Base-by-base conservation (phyloP, 2,329 filamentous ascomycete species). In the Arthrobotrys iridis region DNA sequence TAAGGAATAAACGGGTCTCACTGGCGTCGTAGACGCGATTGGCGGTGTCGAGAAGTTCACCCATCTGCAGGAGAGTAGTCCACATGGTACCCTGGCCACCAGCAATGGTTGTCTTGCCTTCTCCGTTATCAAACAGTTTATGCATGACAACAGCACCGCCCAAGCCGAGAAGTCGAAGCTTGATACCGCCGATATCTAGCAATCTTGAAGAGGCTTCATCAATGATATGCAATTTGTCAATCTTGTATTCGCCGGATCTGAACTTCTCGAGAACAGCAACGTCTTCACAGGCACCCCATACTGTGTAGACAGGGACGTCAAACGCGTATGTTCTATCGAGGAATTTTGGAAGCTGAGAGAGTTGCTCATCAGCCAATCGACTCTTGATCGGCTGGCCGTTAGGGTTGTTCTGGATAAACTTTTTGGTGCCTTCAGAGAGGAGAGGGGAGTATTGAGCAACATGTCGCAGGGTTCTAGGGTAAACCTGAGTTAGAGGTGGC, bases 21-120 rank as follows among this genome's bases (percentile, higher is more conserved):
- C 94, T 97, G 1, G 95, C 95, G 81, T 99, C 95, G 83, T 98
- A 99, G 73, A 99, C 95, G 79, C 95, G 92, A 83, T 97, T 97
- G 15, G 95, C 95, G 2, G 96, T 99, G 82, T 99, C 95, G 63
- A 99, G 93, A 57, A 99, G 86, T 84, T 99, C 95, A 62, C 95
- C 95, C 91, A 99, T 99, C 84, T 99, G 95, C 78, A 99, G 84
- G 28, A 99, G 85, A 4, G 95, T 99, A 5, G 95, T 99, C 95
- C 95, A 99, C 95, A 99, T 99, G 48, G 95, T 99, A 77, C 95
- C 95, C 83, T 99, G 95, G 18, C 95, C 95, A 81, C 95, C 95
- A 20, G 95, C 95, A 83, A 99, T 99, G 1, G 96, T 99, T 58
- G 95, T 99, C 83, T 94, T 90, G 75, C 95, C 95, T 81, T 99